These are phyloP conservation scores for Cordyceps cicadae DNA, from an alignment of 2,329 filamentous ascomycete species.

Conservation along the genomic window DNA sequence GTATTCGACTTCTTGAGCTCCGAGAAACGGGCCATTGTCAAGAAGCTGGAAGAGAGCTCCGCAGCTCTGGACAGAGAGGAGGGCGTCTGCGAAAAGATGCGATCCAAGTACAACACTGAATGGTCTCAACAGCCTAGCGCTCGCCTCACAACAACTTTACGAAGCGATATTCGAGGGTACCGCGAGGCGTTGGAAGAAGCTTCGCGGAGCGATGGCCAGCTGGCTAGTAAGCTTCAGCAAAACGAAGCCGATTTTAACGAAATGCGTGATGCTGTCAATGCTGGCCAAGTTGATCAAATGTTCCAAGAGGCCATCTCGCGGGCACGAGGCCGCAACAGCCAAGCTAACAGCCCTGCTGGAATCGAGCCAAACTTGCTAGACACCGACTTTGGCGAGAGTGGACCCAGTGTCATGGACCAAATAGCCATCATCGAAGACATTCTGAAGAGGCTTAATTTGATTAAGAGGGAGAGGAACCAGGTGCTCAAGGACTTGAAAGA, in stretches of 20 bases:
- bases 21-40: conserved; percentile 68
- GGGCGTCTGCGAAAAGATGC: conserved; percentile 98
- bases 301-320: conserved; percentile 84
- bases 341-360: conserved; percentile 50
- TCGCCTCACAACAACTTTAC: conserved; percentile 75
- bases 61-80: conserved; percentile 96
- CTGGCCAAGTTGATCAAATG: conserved; percentile 76
- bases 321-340: conserved; percentile 57
- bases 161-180: conserved; percentile 81
- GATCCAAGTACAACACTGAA: conserved; percentile 88
- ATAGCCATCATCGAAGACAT: conserved; percentile 83
- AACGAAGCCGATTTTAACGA: conserved; percentile 87
- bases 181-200: conserved; percentile 85
- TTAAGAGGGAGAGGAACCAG: conserved; percentile 86
- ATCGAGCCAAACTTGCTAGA: conserved; percentile 77
- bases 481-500: conserved; percentile 96
- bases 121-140: conserved; percentile 98
- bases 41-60: conserved; percentile 66
- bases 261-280: conserved; percentile 83
- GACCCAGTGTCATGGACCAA: conserved; percentile 77
- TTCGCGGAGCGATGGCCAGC: conserved; percentile 72
- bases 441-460: conserved; percentile 79
- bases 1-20: conserved; percentile 73
- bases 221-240: conserved; percentile 75
- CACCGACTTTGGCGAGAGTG: conserved; percentile 77